These are phyloP conservation scores for Nasturtium officinale DNA, from an alignment of 345 rosid species.

Conservation along the genomic window DNA sequence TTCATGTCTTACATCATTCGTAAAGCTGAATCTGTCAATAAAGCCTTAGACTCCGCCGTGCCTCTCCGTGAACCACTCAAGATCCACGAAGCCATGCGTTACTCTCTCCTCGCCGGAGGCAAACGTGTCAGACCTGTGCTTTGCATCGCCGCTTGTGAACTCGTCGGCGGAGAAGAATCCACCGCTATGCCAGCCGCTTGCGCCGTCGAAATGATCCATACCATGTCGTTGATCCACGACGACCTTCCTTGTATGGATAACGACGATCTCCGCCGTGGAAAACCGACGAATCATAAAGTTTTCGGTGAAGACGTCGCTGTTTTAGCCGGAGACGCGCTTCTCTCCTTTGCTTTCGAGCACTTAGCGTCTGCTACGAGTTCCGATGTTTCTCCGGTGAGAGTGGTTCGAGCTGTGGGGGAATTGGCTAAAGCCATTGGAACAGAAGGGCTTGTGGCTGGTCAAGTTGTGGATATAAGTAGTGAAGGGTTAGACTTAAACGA, in stretches of 20 bases:
- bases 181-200: conserved; percentile 86
- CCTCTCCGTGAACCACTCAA: conserved; percentile 66
- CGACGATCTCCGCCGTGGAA: conserved; percentile 95
- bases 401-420: conserved; percentile 67
- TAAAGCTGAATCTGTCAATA: conserved; percentile 65
- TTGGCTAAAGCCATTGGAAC: conserved; percentile 68
- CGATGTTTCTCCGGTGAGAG: conserved; percentile 49
- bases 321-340: conserved; percentile 87
- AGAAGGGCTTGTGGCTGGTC: conserved; percentile 85
- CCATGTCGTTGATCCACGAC: conserved; percentile 95
- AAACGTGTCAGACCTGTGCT: conserved; percentile 83
- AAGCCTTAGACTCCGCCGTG: conserved; percentile 68
- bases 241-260: conserved; percentile 96
- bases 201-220: conserved; percentile 90
- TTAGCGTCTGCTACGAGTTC: conserved; percentile 53
- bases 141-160: conserved; percentile 85
- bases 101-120: conserved; percentile 87
- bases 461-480: conserved; percentile 73
- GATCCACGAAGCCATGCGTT: conserved; percentile 94
- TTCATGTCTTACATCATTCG: conserved; percentile 72
- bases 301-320: conserved; percentile 86
- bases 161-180: conserved; percentile 72
- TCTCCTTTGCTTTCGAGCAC: conserved; percentile 79
- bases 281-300: conserved; percentile 85
- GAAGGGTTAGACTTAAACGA: conserved; percentile 55